Conservation (phyloP, 1,284 basidiomycete species). For the Schizophyllum amplum region DNA sequence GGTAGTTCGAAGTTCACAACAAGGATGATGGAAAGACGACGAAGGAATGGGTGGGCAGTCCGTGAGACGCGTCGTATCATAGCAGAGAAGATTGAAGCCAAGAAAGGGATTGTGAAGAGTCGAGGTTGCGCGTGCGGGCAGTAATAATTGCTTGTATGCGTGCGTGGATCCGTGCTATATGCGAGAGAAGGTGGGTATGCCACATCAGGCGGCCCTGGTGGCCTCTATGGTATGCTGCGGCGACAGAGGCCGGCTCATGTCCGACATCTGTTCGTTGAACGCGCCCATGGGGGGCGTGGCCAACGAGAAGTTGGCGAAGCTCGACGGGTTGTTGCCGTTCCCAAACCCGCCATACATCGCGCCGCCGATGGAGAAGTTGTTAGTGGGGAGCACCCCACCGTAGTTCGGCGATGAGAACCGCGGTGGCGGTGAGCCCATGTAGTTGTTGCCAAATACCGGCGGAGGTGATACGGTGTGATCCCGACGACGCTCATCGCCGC, state of each 20-base stretch:
- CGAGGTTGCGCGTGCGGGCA: neutral
- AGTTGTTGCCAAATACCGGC: neutral
- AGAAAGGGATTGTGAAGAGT: neutral
- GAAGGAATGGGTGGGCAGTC: neutral
- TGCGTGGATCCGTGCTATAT: neutral
- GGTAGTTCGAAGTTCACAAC: neutral
- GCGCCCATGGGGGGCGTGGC: neutral
- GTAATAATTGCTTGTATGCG: neutral
- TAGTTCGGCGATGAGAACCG: neutral
- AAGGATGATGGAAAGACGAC: neutral
- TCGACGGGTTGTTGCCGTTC: neutral
- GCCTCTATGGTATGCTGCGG: neutral
- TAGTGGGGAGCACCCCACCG: neutral
- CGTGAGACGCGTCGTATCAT: neutral
- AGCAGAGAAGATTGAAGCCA: neutral
- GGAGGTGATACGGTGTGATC: neutral
- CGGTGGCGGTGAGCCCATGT: neutral
- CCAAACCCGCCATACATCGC: neutral
- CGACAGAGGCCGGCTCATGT: neutral
- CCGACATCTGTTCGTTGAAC: neutral
- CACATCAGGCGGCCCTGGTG: neutral
- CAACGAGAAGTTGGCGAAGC: neutral
- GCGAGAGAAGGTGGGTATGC: neutral
- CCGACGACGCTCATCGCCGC: neutral
- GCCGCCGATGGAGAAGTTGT: neutral